Evolutionary conservation across 2,329 filamentous ascomycete genomes (phyloP), one percentile per base, ranked within the genome.

Genomic region (Thermomyces lanuginosus): DNA sequence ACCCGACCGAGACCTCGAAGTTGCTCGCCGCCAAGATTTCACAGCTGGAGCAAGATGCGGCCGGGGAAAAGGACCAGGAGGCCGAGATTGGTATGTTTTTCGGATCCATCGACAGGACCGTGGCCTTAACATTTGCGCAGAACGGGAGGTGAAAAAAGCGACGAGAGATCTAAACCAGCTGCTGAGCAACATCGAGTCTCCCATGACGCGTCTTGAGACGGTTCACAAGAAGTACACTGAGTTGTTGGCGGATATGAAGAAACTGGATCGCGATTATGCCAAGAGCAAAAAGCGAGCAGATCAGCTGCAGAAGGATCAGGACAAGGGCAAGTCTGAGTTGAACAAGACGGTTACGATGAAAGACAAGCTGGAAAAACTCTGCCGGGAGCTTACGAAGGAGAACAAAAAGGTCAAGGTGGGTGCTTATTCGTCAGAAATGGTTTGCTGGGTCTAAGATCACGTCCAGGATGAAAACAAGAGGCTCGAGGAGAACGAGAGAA

Each of bases 271-370:
- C 34, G 89, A 98, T 36, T 84, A 92, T 46, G 69, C 80, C 35
- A 95, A 92, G 57, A 89, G 86, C 44, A 95, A 93, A 64, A 92
- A 93, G 54, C 76, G 83, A 13, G 81, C 80, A 14, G 89, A 98
- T 49, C 77, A 82, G 45, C 56, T 98, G 29, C 89, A 98, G 53
- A 98, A 95, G 51, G 89, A 98, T 45, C 91, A 92, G 52, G 89
- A 98, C 49, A 74, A 80, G 39, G 77, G 78, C 31, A 73, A 83
- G 42, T 78, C 76, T 24, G 89, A 98, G 50, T 63, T 92, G 30
- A 86, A 73, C 56, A 92, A 92, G 57, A 86, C 84, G 12, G 75
- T 79, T 11, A 78, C 76, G 1, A 71, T 95, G 48, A 93, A 92
- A 53, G 84, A 95, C 51, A 95, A 95, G 56, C 63, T 98, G 23